Evolutionary conservation across 164 flowering plant genomes (phyloP).

Genomic region (Saururus chinensis): DNA sequence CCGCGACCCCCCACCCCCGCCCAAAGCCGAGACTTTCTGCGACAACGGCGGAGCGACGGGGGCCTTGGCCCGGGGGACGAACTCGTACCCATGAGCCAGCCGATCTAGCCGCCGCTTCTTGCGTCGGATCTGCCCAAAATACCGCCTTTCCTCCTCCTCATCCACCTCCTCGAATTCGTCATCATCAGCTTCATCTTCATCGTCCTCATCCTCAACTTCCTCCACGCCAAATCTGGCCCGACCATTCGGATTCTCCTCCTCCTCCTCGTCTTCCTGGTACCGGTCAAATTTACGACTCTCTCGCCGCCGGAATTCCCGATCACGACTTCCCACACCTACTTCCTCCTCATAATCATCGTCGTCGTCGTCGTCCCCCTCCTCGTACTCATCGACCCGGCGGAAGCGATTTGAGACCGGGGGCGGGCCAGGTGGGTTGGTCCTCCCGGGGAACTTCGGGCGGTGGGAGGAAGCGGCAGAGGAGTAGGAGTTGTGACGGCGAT

Average conservation of each 20-base stretch:
- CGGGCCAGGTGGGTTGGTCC: slow-evolving; percentile 14
- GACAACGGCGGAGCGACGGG: slow-evolving; percentile 5
- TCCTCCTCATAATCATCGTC: slow-evolving; percentile 3
- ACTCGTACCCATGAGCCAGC: slow-evolving; percentile 29
- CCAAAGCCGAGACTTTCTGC: slow-evolving; percentile 9
- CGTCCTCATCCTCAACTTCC: slow-evolving; percentile 9
- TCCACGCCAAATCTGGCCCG: not conserved
- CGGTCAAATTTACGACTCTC: not conserved
- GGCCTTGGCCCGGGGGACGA: slow-evolving; percentile 26
- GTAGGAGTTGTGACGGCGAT: too few species aligned
- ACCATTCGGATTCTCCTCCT: too few species aligned
- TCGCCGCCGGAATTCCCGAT: too few species aligned
- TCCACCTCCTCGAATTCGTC: slow-evolving; percentile 17
- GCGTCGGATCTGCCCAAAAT: slow-evolving; percentile 14
- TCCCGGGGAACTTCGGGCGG: slow-evolving; percentile 20
- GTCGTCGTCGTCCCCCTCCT: slow-evolving; percentile 13
- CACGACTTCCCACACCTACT: not conserved
- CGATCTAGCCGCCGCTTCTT: slow-evolving; percentile 47
- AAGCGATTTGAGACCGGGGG: slow-evolving; percentile 5
- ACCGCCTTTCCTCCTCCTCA: slow-evolving; percentile 12
- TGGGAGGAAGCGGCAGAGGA: slow-evolving; percentile 9
- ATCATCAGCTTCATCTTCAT: slow-evolving; percentile 14
- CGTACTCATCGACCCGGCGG: slow-evolving; percentile 5
- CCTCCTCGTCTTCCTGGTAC: too few species aligned
- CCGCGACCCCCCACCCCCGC: too few species aligned